Percentiles rank a stretch among this genome's conserved stretches.
Conservation (phyloP, 1,139 yeast species). For the Suhomyces ambrosiae region DNA sequence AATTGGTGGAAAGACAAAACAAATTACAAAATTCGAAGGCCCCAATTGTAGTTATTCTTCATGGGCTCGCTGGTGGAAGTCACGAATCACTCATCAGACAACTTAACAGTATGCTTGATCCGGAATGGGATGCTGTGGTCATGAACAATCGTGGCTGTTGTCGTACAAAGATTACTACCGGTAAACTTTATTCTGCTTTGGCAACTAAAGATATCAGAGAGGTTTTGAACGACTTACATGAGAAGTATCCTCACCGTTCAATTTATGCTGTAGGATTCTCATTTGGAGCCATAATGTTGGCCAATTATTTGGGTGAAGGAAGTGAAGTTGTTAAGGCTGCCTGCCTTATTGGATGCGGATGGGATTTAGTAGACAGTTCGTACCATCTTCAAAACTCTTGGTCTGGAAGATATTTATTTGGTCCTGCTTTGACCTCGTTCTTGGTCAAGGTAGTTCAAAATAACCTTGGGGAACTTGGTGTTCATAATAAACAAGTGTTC, state of each 20-base stretch:
- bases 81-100: conserved; percentile 86
- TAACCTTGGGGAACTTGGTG: conserved; percentile 57
- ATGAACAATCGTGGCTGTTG: conserved; percentile 87
- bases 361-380: conserved; percentile 40
- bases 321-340: conserved; percentile 61
- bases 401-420: conserved; percentile 64
- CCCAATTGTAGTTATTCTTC: conserved; percentile 72
- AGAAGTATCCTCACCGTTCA: conserved; percentile 68
- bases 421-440: conserved; percentile 66
- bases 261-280: conserved; percentile 81
- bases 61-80: conserved; percentile 92
- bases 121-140: conserved; percentile 63
- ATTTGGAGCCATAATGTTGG: conserved; percentile 64
- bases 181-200: conserved; percentile 71
- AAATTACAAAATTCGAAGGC: conserved; percentile 30
- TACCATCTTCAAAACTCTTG: conserved; percentile 52
- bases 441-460: conserved; percentile 62
- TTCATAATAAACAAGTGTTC: conserved; percentile 33
- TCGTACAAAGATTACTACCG: conserved; percentile 74
- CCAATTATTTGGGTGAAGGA: conserved; percentile 57
- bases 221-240: conserved; percentile 54
- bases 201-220: conserved; percentile 74
- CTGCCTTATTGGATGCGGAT: conserved; percentile 45
- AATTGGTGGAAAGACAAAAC: conserved; percentile 19
- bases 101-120: conserved; percentile 39